A percentile compares a stretch with the other conserved stretches of the same genome.
phyloP scores from a whole-genome alignment of 2,329 filamentous ascomycete species.

The Paecilomyces dactylethromorphus region DNA sequence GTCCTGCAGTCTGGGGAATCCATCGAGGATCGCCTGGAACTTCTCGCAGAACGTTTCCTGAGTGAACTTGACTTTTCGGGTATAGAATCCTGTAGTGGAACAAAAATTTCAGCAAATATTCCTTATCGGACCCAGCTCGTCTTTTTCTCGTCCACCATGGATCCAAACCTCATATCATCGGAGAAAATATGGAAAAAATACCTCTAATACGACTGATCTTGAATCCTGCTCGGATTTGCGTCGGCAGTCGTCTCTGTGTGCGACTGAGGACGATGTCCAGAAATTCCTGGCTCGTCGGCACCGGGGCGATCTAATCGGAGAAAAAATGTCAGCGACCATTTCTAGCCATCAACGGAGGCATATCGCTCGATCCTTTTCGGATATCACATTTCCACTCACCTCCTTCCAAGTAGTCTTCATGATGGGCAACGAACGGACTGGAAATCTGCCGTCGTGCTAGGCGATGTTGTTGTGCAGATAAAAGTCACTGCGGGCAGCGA shows the following conservation, averaged over 20 bases:
- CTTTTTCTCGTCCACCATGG: not conserved
- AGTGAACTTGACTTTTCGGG: constrained; percentile 96
- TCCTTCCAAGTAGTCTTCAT: constrained; percentile 59
- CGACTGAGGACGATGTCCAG: constrained; percentile 93
- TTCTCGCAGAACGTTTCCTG: constrained; percentile 96
- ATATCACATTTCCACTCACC: constrained; percentile 22
- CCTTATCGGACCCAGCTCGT: not conserved
- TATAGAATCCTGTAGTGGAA: constrained; percentile 67
- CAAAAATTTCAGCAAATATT: constrained; percentile 18
- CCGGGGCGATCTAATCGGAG: constrained; percentile 61
- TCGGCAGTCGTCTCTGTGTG: constrained; percentile 87
- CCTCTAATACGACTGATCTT: constrained; percentile 85
- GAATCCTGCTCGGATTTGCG: constrained; percentile 92
- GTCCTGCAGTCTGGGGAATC: constrained; percentile 86
- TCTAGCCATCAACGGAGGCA: no score
- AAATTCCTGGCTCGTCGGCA: constrained; percentile 91
- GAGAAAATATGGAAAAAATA: constrained; percentile 18
- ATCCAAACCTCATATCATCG: not conserved
- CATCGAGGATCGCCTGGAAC: constrained; percentile 80
- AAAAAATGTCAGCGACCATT: constrained; percentile 26
- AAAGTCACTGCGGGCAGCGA: constrained; percentile 2
- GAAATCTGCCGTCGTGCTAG: constrained; percentile 7
- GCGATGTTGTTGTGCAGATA: constrained; percentile 5
- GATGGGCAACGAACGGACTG: constrained; percentile 21
- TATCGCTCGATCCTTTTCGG: not conserved